phyloP scores from a whole-genome alignment of 768 basidiomycete species.

The Pilatotrama ljubarskyi region DNA sequence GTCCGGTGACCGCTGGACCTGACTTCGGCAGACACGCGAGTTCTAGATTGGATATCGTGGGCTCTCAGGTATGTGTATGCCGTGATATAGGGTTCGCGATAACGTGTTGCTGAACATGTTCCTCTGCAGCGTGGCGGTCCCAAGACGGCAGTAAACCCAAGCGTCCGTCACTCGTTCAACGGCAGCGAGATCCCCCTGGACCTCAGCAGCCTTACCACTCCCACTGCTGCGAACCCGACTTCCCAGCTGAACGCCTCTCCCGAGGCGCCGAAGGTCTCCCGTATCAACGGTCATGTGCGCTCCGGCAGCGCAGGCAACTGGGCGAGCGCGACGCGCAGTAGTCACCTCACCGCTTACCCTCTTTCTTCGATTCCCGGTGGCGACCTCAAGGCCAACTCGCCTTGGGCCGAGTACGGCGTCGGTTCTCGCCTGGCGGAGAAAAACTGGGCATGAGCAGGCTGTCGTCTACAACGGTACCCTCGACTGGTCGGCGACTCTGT shows the following conservation, averaged over 20 bases:
- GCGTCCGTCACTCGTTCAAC: conserved; percentile 73
- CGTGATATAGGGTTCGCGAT: conserved; percentile 6
- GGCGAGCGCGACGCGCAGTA: conserved; percentile 58
- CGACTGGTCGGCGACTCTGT: too few relatives aligned
- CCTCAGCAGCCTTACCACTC: conserved; percentile 55
- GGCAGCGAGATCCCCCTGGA: conserved; percentile 66
- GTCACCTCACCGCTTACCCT: conserved; percentile 45
- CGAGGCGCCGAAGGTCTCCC: conserved; percentile 41
- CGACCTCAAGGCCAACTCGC: conserved; percentile 55
- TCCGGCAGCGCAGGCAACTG: conserved; percentile 83
- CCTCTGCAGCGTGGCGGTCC: conserved; percentile 47
- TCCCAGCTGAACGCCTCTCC: conserved; percentile 37
- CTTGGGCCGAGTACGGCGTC: conserved; percentile 46
- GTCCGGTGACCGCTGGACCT: conserved; percentile 82
- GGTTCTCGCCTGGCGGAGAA: conserved; percentile 27
- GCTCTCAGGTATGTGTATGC: conserved; percentile 54
- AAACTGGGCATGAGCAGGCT: conserved; percentile 27
- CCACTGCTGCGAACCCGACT: conserved; percentile 41
- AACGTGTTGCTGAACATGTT: conserved; percentile 13
- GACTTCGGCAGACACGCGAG: conserved; percentile 79
- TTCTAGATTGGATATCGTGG: conserved; percentile 71
- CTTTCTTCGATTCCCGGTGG: conserved; percentile 58
- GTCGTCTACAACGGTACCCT: too few relatives aligned
- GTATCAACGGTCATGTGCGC: conserved; percentile 68
- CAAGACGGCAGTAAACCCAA: conserved; percentile 42